Conservation (phyloP, 805 yeast species). For the Metschnikowia shivogae region DNA sequence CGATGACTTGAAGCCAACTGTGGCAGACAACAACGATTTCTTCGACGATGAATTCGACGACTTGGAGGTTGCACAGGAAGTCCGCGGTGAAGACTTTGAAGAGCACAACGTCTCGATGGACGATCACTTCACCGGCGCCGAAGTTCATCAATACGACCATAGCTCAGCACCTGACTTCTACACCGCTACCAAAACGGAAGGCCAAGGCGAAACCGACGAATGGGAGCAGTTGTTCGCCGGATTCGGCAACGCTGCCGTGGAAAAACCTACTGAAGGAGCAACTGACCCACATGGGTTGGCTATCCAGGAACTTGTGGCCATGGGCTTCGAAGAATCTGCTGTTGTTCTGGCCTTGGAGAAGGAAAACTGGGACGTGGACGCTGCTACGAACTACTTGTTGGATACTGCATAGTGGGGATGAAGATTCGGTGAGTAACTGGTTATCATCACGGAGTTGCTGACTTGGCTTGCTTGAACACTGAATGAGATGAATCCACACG, state of each 20-base stretch:
- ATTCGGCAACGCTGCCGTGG: conserved; percentile 50
- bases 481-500: too few relatives aligned
- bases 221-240: conserved; percentile 96
- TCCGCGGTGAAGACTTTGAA: conserved; percentile 26
- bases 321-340: conserved; percentile 76
- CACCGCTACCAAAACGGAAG: conserved; percentile 2
- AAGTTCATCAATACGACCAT: conserved; percentile 11
- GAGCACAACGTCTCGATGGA: conserved; percentile 24
- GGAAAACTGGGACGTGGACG: conserved; percentile 71
- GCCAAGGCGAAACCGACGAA: conserved; percentile 53
- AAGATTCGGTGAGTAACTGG: not conserved
- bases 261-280: not conserved
- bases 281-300: conserved; percentile 46
- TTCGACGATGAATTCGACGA: conserved; percentile 39
- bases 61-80: conserved; percentile 32
- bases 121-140: conserved; percentile 42
- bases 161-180: conserved; percentile 9
- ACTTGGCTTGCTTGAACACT: conserved; percentile 27
- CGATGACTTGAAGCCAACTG: conserved; percentile 36
- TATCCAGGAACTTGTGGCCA: conserved; percentile 74
- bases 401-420: conserved; percentile 53
- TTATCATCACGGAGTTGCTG: not conserved
- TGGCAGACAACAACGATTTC: conserved; percentile 18
- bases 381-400: conserved; percentile 80
- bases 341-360: conserved; percentile 65